Conservation (phyloP, 345 rosid genomes). For the Camelina neglecta region DNA sequence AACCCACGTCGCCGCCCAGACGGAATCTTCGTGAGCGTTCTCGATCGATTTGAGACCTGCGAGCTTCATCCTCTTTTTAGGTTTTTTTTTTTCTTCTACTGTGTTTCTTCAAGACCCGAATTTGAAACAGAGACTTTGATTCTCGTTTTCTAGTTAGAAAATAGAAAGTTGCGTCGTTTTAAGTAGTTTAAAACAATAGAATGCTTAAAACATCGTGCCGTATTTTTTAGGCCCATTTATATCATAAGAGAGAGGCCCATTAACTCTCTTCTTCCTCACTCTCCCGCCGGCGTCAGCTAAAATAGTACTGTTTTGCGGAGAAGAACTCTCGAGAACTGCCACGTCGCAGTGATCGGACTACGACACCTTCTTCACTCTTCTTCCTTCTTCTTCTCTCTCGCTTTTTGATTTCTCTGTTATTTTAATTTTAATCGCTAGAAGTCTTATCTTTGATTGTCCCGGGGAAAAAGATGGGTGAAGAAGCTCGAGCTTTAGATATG, state of each 20-base stretch:
- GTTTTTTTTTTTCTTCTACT: conserved; percentile 17
- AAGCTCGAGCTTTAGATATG: conserved; percentile 35
- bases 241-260: conserved; percentile 23
- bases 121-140: conserved; percentile 27
- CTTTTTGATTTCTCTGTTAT: not conserved
- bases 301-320: conserved; percentile 24
- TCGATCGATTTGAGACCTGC: conserved; percentile 86
- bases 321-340: conserved; percentile 30
- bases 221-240: conserved; percentile 27
- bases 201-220: conserved; percentile 13
- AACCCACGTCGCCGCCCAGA: conserved; percentile 94
- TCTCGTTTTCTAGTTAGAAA: conserved; percentile 22
- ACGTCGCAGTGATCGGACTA: conserved; percentile 30
- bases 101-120: conserved; percentile 8
- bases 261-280: conserved; percentile 14
- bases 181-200: not conserved
- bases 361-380: conserved; percentile 25
- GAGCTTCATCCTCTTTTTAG: conserved; percentile 63
- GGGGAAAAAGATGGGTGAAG: conserved; percentile 40
- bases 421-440: not conserved
- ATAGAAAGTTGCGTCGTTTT: conserved; percentile 24
- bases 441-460: conserved; percentile 5
- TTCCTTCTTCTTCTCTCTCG: not conserved
- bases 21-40: conserved; percentile 86
- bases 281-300: conserved; percentile 42